A percentile compares a stretch with the other conserved stretches of the same genome.
These are phyloP conservation scores for Ceratocystis cacaofunesta DNA, from an alignment of 2,329 filamentous ascomycete species.

Conservation along the genomic window DNA sequence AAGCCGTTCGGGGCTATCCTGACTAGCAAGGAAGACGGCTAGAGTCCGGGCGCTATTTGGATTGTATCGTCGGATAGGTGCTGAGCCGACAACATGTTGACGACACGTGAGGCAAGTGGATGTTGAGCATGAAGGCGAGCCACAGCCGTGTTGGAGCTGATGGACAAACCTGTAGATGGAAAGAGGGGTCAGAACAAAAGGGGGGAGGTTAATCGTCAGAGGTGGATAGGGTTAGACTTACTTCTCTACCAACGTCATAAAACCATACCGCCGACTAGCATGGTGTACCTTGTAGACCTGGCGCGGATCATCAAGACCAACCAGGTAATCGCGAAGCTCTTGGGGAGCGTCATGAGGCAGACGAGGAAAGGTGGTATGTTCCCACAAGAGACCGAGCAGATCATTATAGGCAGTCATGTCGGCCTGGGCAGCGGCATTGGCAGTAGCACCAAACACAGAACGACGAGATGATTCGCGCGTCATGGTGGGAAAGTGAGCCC, in stretches of 20 bases:
- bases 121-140: conserved; percentile 50
- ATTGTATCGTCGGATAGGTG: conserved; percentile 64
- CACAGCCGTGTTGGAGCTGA: conserved; percentile 73
- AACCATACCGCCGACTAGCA: conserved; percentile 45
- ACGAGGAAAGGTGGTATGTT: conserved; percentile 42
- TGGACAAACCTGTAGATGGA: conserved; percentile 47
- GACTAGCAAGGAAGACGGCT: conserved; percentile 64
- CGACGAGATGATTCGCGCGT: conserved; percentile 15
- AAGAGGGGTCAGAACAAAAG: conserved; percentile 16
- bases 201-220: conserved; percentile 3
- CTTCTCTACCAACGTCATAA: conserved; percentile 55
- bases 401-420: conserved; percentile 28
- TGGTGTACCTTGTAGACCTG: conserved; percentile 46
- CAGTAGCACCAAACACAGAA: conserved; percentile 4
- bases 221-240: conserved; percentile 24
- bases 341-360: conserved; percentile 45
- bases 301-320: conserved; percentile 46
- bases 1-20: conserved; percentile 57
- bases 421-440: background rate
- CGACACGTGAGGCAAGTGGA: conserved; percentile 70
- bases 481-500: conserved; percentile 8
- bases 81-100: conserved; percentile 48
- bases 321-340: conserved; percentile 39
- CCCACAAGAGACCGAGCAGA: conserved; percentile 44
- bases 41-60: conserved; percentile 67